Conservation (phyloP, 345 rosid genomes). For the Ceriops tagal region DNA sequence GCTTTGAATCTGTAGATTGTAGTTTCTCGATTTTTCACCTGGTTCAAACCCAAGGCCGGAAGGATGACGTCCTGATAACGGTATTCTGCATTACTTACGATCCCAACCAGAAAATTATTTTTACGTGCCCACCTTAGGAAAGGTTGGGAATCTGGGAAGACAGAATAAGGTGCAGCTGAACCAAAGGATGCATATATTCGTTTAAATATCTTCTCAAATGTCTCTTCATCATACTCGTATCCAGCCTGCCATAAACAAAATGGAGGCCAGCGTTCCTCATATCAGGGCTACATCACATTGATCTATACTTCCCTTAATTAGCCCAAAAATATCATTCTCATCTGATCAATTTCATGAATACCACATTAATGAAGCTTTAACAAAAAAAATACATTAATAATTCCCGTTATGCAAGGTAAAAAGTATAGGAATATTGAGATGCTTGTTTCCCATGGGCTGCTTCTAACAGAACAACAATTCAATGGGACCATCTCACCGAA, state of each 20-base stretch:
- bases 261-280: background rate
- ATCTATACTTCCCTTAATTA: background rate
- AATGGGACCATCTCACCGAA: too few species aligned
- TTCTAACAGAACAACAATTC: too few species aligned
- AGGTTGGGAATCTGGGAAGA: constrained; percentile 74
- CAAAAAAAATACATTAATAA: background rate
- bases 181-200: constrained; percentile 92
- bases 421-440: background rate
- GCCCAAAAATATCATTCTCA: background rate
- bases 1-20: too few species aligned
- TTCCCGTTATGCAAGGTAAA: background rate
- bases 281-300: background rate
- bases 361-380: too few species aligned
- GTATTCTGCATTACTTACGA: constrained; percentile 83
- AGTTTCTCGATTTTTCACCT: constrained; percentile 39
- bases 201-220: constrained; percentile 78
- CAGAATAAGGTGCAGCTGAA: constrained; percentile 82
- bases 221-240: constrained; percentile 86
- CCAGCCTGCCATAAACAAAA: constrained; percentile 63
- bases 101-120: constrained; percentile 66
- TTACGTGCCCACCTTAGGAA: constrained; percentile 81
- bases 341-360: background rate
- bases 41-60: constrained; percentile 74
- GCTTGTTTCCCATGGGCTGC: background rate
- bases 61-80: constrained; percentile 86